Conservation (phyloP, 2,329 filamentous ascomycete genomes). For the Fusarium tuaranense region DNA sequence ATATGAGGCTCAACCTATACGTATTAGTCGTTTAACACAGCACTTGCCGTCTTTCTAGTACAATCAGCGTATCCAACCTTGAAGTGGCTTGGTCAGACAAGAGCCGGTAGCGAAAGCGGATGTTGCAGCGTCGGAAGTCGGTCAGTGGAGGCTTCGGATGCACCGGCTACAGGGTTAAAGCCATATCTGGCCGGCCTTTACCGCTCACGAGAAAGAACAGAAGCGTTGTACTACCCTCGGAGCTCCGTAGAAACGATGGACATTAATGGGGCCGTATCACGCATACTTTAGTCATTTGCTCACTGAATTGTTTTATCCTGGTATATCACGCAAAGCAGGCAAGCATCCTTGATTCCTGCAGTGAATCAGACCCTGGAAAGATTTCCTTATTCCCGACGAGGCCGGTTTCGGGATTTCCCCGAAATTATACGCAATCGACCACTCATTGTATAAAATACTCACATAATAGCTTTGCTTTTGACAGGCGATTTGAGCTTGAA, state of each 20-base stretch:
- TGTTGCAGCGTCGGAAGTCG: constrained; percentile 23
- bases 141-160: constrained; percentile 6
- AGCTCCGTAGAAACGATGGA: neutral
- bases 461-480: constrained; percentile 8
- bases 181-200: neutral
- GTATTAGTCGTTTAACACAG: neutral
- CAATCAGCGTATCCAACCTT: neutral
- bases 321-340: neutral
- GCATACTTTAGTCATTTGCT: neutral
- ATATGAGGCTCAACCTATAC: neutral
- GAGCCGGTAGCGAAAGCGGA: neutral
- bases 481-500: neutral
- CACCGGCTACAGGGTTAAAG: constrained; percentile 6
- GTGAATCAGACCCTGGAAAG: neutral
- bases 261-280: neutral
- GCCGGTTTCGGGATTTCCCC: neutral
- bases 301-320: neutral
- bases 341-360: neutral
- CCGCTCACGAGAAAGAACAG: neutral
- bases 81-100: neutral
- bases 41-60: neutral
- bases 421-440: constrained; percentile 4
- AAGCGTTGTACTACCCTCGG: neutral
- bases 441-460: constrained; percentile 24
- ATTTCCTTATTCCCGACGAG: constrained; percentile 4